Percentiles rank a stretch among this genome's conserved stretches.
Evolutionary conservation across 1,139 yeast genomes (phyloP).

Genomic region (Geotrichum carabidarum): DNA sequence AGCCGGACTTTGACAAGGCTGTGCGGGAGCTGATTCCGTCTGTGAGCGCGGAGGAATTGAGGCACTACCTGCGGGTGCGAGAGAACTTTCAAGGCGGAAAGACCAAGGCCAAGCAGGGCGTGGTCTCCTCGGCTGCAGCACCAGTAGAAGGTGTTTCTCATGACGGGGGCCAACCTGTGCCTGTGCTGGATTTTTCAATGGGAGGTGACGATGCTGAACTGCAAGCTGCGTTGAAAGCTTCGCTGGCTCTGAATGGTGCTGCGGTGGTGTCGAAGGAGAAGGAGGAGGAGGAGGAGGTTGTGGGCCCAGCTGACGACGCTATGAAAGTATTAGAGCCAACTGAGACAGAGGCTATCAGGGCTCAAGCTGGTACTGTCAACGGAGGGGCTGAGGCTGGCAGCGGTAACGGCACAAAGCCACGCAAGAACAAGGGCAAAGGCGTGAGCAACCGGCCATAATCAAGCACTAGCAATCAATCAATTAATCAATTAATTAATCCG

Average conservation of each 20-base stretch:
- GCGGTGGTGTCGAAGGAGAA: background rate
- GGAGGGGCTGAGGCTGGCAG: background rate
- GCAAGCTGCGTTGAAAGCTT: background rate
- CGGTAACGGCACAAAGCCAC: background rate
- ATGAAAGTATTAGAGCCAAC: background rate
- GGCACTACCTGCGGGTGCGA: conserved; percentile 72
- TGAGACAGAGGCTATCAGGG: background rate
- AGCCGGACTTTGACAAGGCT: conserved; percentile 72
- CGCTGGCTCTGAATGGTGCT: background rate
- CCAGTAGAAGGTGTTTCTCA: background rate
- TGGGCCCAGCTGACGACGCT: background rate
- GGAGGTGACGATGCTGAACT: background rate
- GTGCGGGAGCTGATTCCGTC: conserved; percentile 69
- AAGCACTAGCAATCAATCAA: too few relatives aligned
- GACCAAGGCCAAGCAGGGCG: conserved; percentile 18
- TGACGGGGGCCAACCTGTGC: background rate
- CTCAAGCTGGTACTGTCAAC: background rate
- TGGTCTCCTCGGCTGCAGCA: background rate
- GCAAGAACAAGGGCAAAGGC: conserved; percentile 7
- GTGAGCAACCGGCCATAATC: background rate
- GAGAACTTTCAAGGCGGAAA: conserved; percentile 59
- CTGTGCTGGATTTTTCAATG: conserved; percentile 3
- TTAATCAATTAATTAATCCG: too few relatives aligned
- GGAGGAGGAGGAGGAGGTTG: background rate
- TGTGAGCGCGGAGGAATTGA: conserved; percentile 80